Conservation (phyloP, 2,329 filamentous ascomycete species). For the Talaromyces marneffei region DNA sequence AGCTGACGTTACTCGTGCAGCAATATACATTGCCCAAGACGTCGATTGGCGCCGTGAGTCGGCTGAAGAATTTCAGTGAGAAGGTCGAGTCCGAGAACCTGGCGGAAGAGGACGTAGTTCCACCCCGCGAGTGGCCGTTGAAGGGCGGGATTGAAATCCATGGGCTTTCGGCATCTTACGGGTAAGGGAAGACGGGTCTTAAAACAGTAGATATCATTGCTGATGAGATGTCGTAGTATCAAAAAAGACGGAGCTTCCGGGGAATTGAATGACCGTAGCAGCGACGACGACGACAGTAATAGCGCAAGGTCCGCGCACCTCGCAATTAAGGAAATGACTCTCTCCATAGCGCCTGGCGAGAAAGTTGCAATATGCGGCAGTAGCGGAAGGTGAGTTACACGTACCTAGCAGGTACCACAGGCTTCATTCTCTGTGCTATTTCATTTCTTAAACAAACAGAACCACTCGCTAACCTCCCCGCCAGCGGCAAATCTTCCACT, state of each 20-base stretch:
- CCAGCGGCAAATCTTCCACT: constrained; percentile 39
- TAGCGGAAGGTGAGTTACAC: constrained; percentile 6
- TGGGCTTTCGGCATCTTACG: neutral
- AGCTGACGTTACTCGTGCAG: neutral
- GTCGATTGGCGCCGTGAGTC: constrained; percentile 50
- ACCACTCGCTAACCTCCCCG: neutral
- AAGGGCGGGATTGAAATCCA: constrained; percentile 1
- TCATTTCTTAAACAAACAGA: neutral
- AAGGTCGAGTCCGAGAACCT: constrained; percentile 40
- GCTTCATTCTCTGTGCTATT: neutral
- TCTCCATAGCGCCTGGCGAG: constrained; percentile 5
- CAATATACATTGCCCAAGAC: constrained; percentile 48
- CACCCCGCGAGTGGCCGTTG: neutral
- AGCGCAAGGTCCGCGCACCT: neutral
- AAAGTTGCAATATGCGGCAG: constrained; percentile 8
- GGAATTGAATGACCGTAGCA: neutral
- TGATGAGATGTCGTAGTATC: neutral
- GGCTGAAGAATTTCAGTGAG: constrained; percentile 49
- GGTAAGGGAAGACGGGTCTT: neutral
- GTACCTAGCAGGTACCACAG: neutral
- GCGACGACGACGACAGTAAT: neutral
- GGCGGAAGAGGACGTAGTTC: neutral
- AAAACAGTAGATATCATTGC: neutral
- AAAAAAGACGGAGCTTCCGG: neutral
- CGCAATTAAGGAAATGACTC: constrained; percentile 7